phyloP scores from a whole-genome alignment of 768 basidiomycete species.

The Fomitopsis serialis region DNA sequence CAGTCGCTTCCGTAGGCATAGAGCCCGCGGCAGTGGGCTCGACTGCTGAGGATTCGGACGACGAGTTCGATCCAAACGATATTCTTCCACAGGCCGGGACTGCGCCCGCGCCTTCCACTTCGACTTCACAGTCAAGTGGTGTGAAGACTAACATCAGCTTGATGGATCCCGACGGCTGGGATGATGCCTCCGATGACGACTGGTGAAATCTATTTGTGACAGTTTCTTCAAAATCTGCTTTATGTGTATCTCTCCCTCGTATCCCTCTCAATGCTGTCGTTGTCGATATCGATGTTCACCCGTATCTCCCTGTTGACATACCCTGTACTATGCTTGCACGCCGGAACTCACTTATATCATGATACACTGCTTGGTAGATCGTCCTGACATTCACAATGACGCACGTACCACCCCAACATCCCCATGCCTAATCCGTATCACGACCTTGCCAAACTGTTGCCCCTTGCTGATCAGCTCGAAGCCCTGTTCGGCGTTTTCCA shows the following conservation, averaged over 20 bases:
- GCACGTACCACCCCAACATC: not conserved
- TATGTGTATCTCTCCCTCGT: too few species aligned
- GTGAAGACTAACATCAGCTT: not conserved
- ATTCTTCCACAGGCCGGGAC: not conserved
- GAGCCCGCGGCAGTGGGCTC: not conserved
- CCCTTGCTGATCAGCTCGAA: slow-evolving; percentile 63
- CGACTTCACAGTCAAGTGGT: not conserved
- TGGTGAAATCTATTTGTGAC: not conserved
- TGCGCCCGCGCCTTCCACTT: not conserved
- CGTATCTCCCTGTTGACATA: too few species aligned
- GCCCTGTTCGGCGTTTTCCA: slow-evolving; percentile 60
- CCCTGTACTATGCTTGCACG: too few species aligned
- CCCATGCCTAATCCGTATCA: slow-evolving; percentile 39
- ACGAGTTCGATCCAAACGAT: slow-evolving; percentile 14
- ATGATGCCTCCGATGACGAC: slow-evolving; percentile 2
- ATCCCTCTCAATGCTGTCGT: too few species aligned
- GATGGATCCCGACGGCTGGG: slow-evolving; percentile 4
- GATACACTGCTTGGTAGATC: too few species aligned
- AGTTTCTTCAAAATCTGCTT: too few species aligned
- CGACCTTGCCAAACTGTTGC: slow-evolving; percentile 75
- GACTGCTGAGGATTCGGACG: slow-evolving; percentile 3
- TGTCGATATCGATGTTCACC: too few species aligned
- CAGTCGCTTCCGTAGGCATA: not conserved
- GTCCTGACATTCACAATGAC: not conserved
- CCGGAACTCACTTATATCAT: too few species aligned